phyloP scores from a whole-genome alignment of 371 early-diverging fungal genomes.

The Nematocida sp. region DNA sequence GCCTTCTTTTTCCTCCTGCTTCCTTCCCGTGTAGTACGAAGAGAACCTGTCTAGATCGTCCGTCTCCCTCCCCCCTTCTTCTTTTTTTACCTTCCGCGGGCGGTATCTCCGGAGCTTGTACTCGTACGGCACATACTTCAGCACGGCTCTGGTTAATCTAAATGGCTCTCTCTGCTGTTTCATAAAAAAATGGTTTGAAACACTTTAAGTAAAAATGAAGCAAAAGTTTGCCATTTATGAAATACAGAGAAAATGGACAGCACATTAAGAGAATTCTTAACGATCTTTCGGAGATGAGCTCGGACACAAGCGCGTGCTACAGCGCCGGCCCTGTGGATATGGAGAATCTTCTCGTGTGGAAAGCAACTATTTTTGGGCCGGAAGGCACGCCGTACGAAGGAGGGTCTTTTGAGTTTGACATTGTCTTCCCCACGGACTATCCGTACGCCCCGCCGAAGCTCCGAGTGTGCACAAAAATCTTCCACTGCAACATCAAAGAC shows the following conservation, averaged over 20 bases:
- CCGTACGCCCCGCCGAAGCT: conserved; percentile 97
- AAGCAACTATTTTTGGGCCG: conserved; percentile 68
- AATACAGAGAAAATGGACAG: conserved; percentile 48
- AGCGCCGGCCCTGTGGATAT: conserved; percentile 68
- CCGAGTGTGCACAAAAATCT: conserved; percentile 75
- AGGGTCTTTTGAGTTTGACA: conserved; percentile 81
- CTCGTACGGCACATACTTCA: conserved; percentile 51
- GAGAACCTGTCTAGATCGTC: conserved; percentile 61
- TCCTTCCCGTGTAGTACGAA: conserved; percentile 44
- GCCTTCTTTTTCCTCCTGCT: conserved; percentile 31
- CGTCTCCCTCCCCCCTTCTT: conserved; percentile 56
- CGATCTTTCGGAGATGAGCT: conserved; percentile 70
- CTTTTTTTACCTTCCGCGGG: conserved; percentile 48
- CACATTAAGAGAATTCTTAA: conserved; percentile 61
- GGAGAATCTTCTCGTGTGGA: conserved; percentile 73
- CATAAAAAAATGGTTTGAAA: conserved; percentile 38
- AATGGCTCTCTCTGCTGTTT: conserved; percentile 15
- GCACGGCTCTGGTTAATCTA: background rate
- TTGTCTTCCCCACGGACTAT: conserved; percentile 80
- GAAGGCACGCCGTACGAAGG: conserved; percentile 78
- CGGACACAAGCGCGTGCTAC: conserved; percentile 69
- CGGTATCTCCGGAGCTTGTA: conserved; percentile 62
- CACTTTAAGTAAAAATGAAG: conserved; percentile 29
- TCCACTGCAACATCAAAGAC: conserved; percentile 94
- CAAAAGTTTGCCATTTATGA: conserved; percentile 27